These are phyloP conservation scores for Wickerhamiella qilinensis DNA, from an alignment of 805 yeast genomes.

Conservation along the genomic window DNA sequence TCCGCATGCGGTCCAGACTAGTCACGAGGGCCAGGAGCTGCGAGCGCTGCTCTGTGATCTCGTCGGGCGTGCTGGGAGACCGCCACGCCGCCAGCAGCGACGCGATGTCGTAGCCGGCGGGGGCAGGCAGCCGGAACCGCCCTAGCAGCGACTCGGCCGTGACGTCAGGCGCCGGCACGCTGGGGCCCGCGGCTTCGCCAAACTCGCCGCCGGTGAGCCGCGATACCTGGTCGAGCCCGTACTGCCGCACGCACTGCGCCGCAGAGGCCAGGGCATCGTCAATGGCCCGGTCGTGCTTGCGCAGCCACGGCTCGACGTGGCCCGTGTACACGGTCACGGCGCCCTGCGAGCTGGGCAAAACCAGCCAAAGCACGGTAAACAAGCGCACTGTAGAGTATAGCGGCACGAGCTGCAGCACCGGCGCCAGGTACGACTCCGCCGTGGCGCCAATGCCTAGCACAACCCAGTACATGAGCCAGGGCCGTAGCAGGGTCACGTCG, in stretches of 20 bases:
- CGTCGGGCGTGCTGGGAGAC: conserved; percentile 2
- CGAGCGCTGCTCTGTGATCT: conserved; percentile 6
- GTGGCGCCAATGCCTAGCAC: conserved; percentile 31
- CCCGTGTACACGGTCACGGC: conserved; percentile 26
- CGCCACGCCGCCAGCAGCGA: conserved; percentile 8
- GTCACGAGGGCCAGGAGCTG: conserved; percentile 8
- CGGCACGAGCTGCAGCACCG: conserved; percentile 37
- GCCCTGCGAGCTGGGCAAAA: conserved; percentile 35
- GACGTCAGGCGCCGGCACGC: conserved; percentile 2
- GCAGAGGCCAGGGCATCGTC: conserved; percentile 18
- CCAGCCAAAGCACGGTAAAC: conserved; percentile 42
- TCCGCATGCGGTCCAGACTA: conserved; percentile 6
- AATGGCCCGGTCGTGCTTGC: conserved; percentile 21
- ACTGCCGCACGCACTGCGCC: conserved; percentile 4
- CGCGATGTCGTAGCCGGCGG: conserved; percentile 11
- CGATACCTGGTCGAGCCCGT: conserved; percentile 11
- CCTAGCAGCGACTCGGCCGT: conserved; percentile 14
- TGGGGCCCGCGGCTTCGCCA: background rate
- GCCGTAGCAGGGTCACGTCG: conserved; percentile 23
- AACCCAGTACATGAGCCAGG: conserved; percentile 53
- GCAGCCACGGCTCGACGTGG: conserved; percentile 26
- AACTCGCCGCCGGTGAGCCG: conserved; percentile 3
- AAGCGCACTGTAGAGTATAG: conserved; percentile 35
- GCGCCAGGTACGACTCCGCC: conserved; percentile 27
- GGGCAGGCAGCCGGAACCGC: conserved; percentile 16